These are phyloP conservation scores for Aegilops umbellulata DNA, from an alignment of 176 grass and related monocot genomes.

Conservation along the genomic window DNA sequence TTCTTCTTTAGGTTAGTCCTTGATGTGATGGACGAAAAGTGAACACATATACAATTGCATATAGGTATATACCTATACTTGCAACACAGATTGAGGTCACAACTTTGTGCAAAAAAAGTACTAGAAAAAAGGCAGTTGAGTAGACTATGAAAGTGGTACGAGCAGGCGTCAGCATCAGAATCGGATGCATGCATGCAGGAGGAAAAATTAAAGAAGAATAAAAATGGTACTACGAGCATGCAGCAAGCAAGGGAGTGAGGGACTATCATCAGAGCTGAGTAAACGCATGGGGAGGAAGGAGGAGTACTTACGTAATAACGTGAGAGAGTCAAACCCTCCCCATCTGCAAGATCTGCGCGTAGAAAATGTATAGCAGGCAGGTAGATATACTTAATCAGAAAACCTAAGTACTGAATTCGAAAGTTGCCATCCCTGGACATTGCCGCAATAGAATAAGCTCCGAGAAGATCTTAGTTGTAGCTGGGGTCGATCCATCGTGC, in stretches of 20 bases:
- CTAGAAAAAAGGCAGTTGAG: background rate
- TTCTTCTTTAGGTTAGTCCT: background rate
- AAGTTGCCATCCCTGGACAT: too few relatives aligned
- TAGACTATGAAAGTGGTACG: slow-evolving; percentile 14
- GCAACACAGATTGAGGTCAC: background rate
- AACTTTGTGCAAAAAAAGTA: background rate
- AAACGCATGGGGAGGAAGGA: slow-evolving; percentile 39
- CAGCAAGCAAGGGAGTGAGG: background rate
- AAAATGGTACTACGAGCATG: background rate
- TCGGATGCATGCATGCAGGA: background rate
- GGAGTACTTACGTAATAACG: background rate
- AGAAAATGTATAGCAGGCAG: background rate
- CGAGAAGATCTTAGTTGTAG: background rate
- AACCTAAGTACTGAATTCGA: too few relatives aligned
- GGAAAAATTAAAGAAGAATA: background rate
- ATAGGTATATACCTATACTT: background rate
- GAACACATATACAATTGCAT: background rate
- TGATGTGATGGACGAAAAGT: background rate
- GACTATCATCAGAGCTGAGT: background rate
- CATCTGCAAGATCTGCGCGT: slow-evolving; percentile 15
- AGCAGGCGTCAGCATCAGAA: background rate
- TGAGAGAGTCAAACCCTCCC: slow-evolving; percentile 8
- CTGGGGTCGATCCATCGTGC: background rate
- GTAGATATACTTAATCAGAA: too few relatives aligned
- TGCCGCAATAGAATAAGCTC: background rate